These are phyloP conservation scores for Fusarium lyarnte DNA, from an alignment of 2,329 filamentous ascomycete genomes.

Conservation along the genomic window DNA sequence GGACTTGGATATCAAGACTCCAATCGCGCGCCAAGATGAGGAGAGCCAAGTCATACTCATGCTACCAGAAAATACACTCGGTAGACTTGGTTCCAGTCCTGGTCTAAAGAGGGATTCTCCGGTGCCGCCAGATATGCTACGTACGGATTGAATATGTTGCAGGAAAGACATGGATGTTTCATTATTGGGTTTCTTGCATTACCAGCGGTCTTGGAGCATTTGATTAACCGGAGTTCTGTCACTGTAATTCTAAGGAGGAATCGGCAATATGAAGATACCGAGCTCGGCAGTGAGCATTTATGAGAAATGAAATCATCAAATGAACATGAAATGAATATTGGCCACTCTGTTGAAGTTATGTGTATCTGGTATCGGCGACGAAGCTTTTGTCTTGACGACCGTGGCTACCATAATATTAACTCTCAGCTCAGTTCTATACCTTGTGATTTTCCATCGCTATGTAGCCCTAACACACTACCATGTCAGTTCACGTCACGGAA, in stretches of 20 bases:
- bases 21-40: slow-evolving; percentile 44
- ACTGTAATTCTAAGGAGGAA: not conserved
- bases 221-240: slow-evolving; percentile 10
- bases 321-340: not conserved
- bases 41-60: slow-evolving; percentile 22
- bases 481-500: not conserved
- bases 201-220: slow-evolving; percentile 4
- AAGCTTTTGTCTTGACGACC: not conserved
- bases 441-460: not conserved
- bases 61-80: slow-evolving; percentile 49
- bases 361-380: not conserved
- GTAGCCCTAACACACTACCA: not conserved
- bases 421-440: not conserved
- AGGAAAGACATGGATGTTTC: not conserved
- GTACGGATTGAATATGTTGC: not conserved
- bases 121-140: slow-evolving; percentile 32
- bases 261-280: slow-evolving; percentile 23
- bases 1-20: slow-evolving; percentile 53
- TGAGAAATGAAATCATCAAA: slow-evolving; percentile 27
- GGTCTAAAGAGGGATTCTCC: slow-evolving; percentile 27
- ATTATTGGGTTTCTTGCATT: slow-evolving; percentile 18
- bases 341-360: no score
- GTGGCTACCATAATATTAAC: not conserved
- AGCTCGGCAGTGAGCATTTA: slow-evolving; percentile 15
- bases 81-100: slow-evolving; percentile 53